Evolutionary conservation across 257 asterid genomes (phyloP).

Genomic region (Datura wrightii): DNA sequence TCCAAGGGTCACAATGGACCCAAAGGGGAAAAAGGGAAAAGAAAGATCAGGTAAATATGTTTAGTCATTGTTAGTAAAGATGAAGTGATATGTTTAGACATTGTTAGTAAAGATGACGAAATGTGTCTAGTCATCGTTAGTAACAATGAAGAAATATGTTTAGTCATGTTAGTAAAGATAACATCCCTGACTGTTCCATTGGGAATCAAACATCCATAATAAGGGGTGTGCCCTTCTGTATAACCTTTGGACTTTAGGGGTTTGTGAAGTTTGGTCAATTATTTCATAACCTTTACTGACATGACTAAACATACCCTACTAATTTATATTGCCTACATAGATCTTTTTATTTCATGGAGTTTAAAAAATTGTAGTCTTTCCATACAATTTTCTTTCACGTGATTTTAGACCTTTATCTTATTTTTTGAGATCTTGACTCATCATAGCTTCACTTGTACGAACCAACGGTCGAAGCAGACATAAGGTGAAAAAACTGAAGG

Average conservation of each 20-base stretch:
- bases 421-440: not conserved
- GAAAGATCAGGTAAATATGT: not conserved
- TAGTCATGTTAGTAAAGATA: not conserved
- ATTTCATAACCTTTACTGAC: not conserved
- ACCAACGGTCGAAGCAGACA: too few species aligned
- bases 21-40: not conserved
- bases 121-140: too few species aligned
- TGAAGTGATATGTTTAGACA: too few species aligned
- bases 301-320: not conserved
- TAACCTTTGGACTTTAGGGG: not conserved
- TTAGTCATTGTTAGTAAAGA: too few species aligned
- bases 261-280: not conserved
- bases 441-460: not conserved
- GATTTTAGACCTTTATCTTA: not conserved
- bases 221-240: not conserved
- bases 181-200: conserved; percentile 8
- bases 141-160: too few species aligned
- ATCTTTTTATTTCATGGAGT: not conserved
- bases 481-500: conserved; percentile 1
- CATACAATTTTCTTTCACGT: not conserved
- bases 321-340: not conserved
- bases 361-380: not conserved
- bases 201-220: not conserved
- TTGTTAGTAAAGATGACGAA: too few species aligned
- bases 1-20: conserved; percentile 3